Evolutionary conservation across 495 filamentous ascomycete species (phyloP).

Genomic region (Rhizodiscina lignyota): DNA sequence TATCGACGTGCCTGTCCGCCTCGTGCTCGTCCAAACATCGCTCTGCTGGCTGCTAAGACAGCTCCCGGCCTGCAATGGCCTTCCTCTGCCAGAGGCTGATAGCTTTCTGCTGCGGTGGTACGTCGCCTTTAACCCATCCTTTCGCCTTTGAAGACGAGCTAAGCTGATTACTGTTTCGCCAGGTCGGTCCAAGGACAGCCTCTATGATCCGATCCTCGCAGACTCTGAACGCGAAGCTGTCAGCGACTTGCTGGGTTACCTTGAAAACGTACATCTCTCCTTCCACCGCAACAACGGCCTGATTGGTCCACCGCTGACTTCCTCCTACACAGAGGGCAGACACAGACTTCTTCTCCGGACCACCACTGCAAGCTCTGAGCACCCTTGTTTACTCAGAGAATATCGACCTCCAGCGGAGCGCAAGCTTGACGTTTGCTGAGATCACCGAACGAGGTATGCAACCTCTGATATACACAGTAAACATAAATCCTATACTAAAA

Average conservation of each 20-base stretch:
- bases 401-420: slow-evolving; percentile 93
- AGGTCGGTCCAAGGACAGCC: slow-evolving; percentile 80
- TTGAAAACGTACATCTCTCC: slow-evolving; percentile 64
- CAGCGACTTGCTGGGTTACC: slow-evolving; percentile 81
- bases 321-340: slow-evolving; percentile 65
- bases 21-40: too few relatives aligned
- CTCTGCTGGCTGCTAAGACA: too few relatives aligned
- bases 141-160: too few relatives aligned
- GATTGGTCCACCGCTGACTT: background rate
- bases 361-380: slow-evolving; percentile 85
- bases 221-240: slow-evolving; percentile 97
- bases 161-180: slow-evolving; percentile 3
- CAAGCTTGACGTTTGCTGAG: slow-evolving; percentile 95
- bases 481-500: background rate
- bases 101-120: slow-evolving; percentile 15
- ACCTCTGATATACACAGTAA: background rate
- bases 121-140: background rate
- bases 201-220: slow-evolving; percentile 88
- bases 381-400: slow-evolving; percentile 97
- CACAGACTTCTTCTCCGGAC: slow-evolving; percentile 95
- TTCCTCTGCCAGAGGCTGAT: slow-evolving; percentile 13
- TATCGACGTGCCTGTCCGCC: too few relatives aligned
- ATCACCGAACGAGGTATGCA: slow-evolving; percentile 86
- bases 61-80: too few relatives aligned
- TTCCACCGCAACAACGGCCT: background rate